These are phyloP conservation scores for Hylodesmum podocarpum DNA, from an alignment of 306 rosid species.

Conservation along the genomic window DNA sequence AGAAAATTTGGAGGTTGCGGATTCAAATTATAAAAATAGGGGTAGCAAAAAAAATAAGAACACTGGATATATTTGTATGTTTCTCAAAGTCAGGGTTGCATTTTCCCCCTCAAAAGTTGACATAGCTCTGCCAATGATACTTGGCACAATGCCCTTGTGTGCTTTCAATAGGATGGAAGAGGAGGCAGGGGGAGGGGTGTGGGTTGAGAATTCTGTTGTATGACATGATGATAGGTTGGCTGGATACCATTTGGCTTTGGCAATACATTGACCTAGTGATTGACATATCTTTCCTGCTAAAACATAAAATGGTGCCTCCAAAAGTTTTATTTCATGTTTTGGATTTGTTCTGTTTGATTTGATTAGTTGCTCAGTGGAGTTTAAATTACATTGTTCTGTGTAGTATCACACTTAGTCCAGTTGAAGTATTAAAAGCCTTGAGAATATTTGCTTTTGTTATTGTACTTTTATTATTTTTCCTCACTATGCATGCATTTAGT, in stretches of 20 bases:
- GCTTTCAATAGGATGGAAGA: neutral
- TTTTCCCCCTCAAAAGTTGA: too few relatives aligned
- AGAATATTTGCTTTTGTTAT: neutral
- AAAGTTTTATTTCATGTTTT: neutral
- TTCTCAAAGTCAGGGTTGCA: too few relatives aligned
- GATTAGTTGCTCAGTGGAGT: constrained; percentile 10
- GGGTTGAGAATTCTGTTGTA: too few relatives aligned
- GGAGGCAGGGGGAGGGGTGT: too few relatives aligned
- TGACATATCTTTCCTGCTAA: neutral
- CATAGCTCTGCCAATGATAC: too few relatives aligned
- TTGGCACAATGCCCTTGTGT: neutral
- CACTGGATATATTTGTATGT: too few relatives aligned
- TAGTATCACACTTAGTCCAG: neutral
- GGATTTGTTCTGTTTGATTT: neutral
- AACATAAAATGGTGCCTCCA: neutral
- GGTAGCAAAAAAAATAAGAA: too few relatives aligned
- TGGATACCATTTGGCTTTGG: too few relatives aligned
- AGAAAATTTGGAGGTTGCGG: too few relatives aligned
- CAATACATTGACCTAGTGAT: neutral
- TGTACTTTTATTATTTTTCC: neutral
- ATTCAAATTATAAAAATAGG: too few relatives aligned
- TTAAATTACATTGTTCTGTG: neutral
- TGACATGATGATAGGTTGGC: too few relatives aligned
- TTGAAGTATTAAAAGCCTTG: neutral
- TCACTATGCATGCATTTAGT: neutral